Evolutionary conservation across 2,329 filamentous ascomycete genomes (phyloP).

Genomic region (Nigrospora sphaerica): DNA sequence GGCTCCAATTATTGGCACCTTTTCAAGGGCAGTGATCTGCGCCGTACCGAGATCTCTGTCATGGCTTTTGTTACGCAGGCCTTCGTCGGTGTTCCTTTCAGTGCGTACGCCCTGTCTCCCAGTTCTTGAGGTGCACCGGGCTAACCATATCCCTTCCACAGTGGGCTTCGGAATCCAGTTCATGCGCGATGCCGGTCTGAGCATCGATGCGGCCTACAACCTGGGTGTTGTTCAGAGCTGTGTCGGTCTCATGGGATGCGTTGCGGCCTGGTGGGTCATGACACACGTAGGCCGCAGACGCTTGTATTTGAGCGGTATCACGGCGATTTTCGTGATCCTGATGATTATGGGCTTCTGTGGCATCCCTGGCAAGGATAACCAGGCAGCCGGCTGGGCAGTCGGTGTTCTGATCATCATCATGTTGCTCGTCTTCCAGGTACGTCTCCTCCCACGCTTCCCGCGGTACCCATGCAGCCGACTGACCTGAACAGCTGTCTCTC

Average conservation of each 20-base stretch:
- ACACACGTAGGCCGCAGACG: constrained; percentile 2
- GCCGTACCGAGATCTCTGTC: constrained; percentile 4
- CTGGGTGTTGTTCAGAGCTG: constrained; percentile 2
- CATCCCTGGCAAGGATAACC: not conserved
- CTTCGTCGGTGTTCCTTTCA: not conserved
- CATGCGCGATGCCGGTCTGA: not conserved
- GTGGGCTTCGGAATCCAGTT: constrained; percentile 5
- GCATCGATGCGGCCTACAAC: not conserved
- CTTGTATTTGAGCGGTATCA: constrained; percentile 1
- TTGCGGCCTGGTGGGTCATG: constrained; percentile 3
- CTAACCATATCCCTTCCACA: no score
- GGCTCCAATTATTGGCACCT: constrained; percentile 5
- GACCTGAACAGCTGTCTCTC: constrained; percentile 1
- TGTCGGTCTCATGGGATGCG: constrained; percentile 4
- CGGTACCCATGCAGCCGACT: not conserved
- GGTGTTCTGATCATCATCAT: constrained; percentile 5
- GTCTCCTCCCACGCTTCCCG: not conserved
- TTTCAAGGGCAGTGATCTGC: constrained; percentile 3
- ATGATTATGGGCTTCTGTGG: constrained; percentile 3
- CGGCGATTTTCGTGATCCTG: constrained; percentile 1
- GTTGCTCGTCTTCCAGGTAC: constrained; percentile 5
- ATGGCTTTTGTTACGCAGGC: constrained; percentile 6
- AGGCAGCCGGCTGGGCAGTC: constrained; percentile 3
- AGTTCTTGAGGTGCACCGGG: no score
- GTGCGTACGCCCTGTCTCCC: no score